phyloP scores from a whole-genome alignment of 108 stramenopile genomes.

The Nitzschia sp. region DNA sequence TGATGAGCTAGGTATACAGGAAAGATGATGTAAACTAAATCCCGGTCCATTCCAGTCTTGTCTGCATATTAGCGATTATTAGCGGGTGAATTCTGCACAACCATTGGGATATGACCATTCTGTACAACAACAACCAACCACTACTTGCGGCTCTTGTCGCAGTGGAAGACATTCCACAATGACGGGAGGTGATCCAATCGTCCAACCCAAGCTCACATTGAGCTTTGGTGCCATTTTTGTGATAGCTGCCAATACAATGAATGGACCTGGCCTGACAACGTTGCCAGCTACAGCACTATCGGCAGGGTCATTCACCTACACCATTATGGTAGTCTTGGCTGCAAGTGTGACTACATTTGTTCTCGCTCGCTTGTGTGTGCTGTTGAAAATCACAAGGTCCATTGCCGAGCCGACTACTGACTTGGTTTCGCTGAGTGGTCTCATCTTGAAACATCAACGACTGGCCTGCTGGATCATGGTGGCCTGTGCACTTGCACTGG shows the following conservation, averaged over 20 bases:
- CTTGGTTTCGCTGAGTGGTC: conserved; percentile 2
- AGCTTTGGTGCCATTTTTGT: conserved; percentile 16
- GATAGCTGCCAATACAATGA: conserved; percentile 21
- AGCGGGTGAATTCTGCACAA: no score
- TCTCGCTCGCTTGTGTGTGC: background rate
- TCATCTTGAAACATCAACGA: background rate
- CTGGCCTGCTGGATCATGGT: conserved; percentile 1
- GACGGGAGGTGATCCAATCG: background rate
- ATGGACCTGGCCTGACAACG: conserved; percentile 12
- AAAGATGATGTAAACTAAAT: no score
- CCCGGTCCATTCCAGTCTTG: no score
- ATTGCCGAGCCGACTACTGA: background rate
- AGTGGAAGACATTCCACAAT: background rate
- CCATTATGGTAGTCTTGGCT: background rate
- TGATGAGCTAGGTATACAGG: no score
- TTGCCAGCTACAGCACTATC: conserved; percentile 2
- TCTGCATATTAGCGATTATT: no score
- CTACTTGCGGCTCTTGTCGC: background rate
- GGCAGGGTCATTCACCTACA: background rate
- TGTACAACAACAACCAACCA: no score
- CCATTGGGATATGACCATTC: no score
- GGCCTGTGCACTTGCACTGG: conserved; percentile 17
- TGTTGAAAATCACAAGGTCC: background rate
- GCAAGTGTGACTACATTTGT: conserved; percentile 7
- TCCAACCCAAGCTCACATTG: background rate